Conservation (phyloP, 805 yeast species). For the Candida anglica region DNA sequence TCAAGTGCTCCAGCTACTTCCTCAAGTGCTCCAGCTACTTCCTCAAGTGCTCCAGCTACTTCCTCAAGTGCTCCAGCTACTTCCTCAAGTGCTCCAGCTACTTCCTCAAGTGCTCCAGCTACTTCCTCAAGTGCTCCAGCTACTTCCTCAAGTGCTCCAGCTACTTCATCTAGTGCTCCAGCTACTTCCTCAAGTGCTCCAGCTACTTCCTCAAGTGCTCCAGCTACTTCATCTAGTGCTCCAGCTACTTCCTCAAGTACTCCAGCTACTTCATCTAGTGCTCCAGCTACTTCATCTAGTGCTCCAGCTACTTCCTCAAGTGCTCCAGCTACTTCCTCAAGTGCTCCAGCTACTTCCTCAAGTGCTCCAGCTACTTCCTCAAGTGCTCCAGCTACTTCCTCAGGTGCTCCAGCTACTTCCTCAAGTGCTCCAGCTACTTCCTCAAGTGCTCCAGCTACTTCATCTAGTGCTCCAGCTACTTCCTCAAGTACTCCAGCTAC, state of each 20-base stretch:
- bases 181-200: conserved; percentile 1
- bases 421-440: conserved; percentile 3
- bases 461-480: not conserved
- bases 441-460: conserved; percentile 6
- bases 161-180: not conserved
- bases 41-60: not conserved
- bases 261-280: not conserved
- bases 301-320: not conserved
- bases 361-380: conserved; percentile 1
- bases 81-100: not conserved
- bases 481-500: not conserved
- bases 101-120: no score
- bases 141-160: not conserved
- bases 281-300: conserved; percentile 4
- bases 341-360: conserved; percentile 3
- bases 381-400: conserved; percentile 1
- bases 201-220: not conserved
- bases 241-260: not conserved
- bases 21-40: not conserved
- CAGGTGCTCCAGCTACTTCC: conserved; percentile 1
- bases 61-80: no score
- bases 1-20: not conserved
- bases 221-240: not conserved
- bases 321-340: not conserved
- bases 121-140: not conserved